phyloP scores from a whole-genome alignment of 768 basidiomycete genomes.

The Pholiota molesta region DNA sequence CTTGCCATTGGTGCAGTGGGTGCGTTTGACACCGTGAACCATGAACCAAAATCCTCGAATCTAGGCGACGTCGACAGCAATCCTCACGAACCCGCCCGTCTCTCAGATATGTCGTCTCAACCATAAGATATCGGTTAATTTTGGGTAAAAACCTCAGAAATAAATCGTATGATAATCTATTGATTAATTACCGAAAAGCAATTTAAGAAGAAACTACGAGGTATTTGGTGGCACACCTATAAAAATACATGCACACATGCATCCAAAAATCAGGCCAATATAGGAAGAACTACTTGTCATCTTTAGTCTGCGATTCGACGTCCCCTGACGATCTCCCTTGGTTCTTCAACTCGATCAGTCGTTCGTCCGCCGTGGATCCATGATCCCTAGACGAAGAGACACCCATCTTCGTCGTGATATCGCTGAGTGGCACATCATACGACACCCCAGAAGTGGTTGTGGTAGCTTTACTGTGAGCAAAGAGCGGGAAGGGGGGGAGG shows the following conservation, averaged over 20 bases:
- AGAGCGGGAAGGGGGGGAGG: slow-evolving; percentile 3
- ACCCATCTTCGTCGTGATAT: slow-evolving; percentile 6
- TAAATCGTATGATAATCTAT: too few relatives aligned
- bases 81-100: too few relatives aligned
- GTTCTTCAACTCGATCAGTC: neutral
- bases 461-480: neutral
- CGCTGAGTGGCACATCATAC: slow-evolving; percentile 1
- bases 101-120: too few relatives aligned
- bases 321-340: neutral
- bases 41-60: too few relatives aligned
- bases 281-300: neutral
- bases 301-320: neutral
- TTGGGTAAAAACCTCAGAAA: too few relatives aligned
- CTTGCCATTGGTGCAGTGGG: too few relatives aligned
- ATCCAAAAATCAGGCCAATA: neutral
- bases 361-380: neutral
- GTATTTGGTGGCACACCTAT: neutral
- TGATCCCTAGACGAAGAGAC: neutral
- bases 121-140: too few relatives aligned
- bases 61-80: too few relatives aligned
- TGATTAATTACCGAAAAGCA: too few relatives aligned
- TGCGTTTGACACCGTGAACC: too few relatives aligned
- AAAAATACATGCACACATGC: neutral
- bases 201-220: neutral
- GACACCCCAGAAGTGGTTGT: neutral